Percentiles rank a stretch among this genome's conserved stretches.
Conservation (phyloP, 73 alveolate species). For the Tetrahymena malaccensis region DNA sequence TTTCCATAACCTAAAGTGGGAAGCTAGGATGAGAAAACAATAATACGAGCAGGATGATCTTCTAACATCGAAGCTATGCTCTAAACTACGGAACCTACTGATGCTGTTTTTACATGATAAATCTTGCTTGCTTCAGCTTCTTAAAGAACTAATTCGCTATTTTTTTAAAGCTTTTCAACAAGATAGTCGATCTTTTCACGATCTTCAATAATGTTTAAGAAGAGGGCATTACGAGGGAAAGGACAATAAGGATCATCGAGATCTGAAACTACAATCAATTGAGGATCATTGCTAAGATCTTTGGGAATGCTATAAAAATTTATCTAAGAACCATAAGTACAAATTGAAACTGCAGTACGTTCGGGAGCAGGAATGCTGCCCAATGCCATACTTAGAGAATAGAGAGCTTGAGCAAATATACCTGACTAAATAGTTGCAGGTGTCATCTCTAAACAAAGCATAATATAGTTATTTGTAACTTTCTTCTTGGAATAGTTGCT, state of each 20-base stretch:
- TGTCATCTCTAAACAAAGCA: slow-evolving; percentile 60
- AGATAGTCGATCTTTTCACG: slow-evolving; percentile 62
- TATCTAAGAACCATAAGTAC: slow-evolving; percentile 53
- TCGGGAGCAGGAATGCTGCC: slow-evolving; percentile 63
- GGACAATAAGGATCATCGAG: slow-evolving; percentile 64
- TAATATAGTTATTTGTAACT: slow-evolving; percentile 18
- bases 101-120: background rate
- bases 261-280: slow-evolving; percentile 47
- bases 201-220: slow-evolving; percentile 49
- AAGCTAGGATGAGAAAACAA: slow-evolving; percentile 17
- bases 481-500: slow-evolving; percentile 37
- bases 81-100: slow-evolving; percentile 33
- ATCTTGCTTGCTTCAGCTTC: background rate
- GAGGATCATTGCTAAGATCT: slow-evolving; percentile 50
- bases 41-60: slow-evolving; percentile 26
- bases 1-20: slow-evolving; percentile 33
- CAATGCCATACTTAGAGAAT: slow-evolving; percentile 39
- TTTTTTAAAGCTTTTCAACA: slow-evolving; percentile 47
- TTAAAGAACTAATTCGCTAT: slow-evolving; percentile 1
- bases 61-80: slow-evolving; percentile 4
- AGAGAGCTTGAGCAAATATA: slow-evolving; percentile 29
- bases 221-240: slow-evolving; percentile 48
- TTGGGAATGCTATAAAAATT: slow-evolving; percentile 51
- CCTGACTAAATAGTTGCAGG: slow-evolving; percentile 42
- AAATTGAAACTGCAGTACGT: slow-evolving; percentile 49